Base-by-base conservation (phyloP, 202 grass and related monocot genomes). In the Saccharum hybrid region DNA sequence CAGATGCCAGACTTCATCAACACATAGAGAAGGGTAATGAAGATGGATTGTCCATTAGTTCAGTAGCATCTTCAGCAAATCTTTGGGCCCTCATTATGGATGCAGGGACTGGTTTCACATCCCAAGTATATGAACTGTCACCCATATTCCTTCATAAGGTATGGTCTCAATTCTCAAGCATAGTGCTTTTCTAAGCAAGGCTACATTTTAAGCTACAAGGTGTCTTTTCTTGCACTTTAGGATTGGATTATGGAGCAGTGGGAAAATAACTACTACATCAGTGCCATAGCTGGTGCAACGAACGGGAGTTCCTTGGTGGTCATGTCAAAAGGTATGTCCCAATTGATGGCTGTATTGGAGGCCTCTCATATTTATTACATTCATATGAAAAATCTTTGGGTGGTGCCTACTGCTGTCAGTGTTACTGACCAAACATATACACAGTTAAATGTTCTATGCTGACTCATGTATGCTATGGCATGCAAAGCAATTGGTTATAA, bases 11-110 rank as follows among this genome's bases (percentile, higher is more conserved):
- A 66, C 89, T 98, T 76, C 90, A 90, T 70, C 95, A 98, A 81
- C 95, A 98, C 85, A 87, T 98, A 86, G 90, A 98, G 41, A 94
- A 90, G 88, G 95, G 95, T 31, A 95, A 95, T 80, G 95, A 98
- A 83, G 95, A 98, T 91, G 90, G 92, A 68, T 81, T 98, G 81
- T 93, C 76, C 88, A 98, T 98, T 76, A 95, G 95, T 73, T 95
- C 86, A 11, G 95, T 98, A 43, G 92, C 95, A 72, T 98, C 95
- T 86, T 87, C 87, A 52, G 8, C 90, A 34, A 98, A 95, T 75
- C 95, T 98, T 18, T 98, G 95, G 95, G 95, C 95, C 33, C 90
- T 98, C 41, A 98, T 98, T 91, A 98, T 98, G 95, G 95, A 98
- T 11, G 95, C 95, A 10, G 95, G 95, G 88, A 98, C 95, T 71